Conservation (phyloP, 2,329 filamentous ascomycete genomes). For the Neonectria magnoliae region DNA sequence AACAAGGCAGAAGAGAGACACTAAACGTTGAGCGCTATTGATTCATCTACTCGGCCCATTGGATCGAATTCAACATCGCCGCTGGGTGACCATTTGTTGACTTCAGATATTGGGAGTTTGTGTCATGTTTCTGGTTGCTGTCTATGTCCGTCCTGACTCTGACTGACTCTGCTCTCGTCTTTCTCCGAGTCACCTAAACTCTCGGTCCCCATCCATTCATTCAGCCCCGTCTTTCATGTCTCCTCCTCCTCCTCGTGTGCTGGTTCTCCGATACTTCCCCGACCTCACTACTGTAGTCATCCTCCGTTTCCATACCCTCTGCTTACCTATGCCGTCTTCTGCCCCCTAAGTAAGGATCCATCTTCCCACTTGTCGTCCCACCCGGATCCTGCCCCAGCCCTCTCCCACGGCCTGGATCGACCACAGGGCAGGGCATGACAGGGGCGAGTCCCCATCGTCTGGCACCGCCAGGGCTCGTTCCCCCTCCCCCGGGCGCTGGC, state of each 20-base stretch:
- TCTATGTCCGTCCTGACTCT: neutral
- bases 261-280: conserved; percentile 6
- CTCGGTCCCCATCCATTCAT: neutral
- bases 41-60: neutral
- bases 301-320: neutral
- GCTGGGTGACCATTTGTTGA: neutral
- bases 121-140: neutral
- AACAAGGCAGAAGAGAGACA: conserved; percentile 1
- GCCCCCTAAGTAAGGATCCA: neutral
- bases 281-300: conserved; percentile 1
- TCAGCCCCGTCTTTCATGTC: neutral
- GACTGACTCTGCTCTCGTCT: neutral
- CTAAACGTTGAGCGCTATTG: conserved; percentile 12
- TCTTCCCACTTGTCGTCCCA: conserved; percentile 19
- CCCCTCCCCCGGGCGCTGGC: conserved; percentile 20
- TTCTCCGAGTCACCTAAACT: neutral
- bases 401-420: conserved; percentile 12
- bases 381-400: conserved; percentile 6
- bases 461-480: conserved; percentile 30
- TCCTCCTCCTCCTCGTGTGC: conserved; percentile 1
- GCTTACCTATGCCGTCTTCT: conserved; percentile 15
- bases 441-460: conserved; percentile 33
- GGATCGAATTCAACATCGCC: neutral
- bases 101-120: neutral
- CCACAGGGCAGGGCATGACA: conserved; percentile 31